Evolutionary conservation across 106 monocot genomes (phyloP), one percentile per base, ranked within the genome.

Genomic region (Acorus calamus): DNA sequence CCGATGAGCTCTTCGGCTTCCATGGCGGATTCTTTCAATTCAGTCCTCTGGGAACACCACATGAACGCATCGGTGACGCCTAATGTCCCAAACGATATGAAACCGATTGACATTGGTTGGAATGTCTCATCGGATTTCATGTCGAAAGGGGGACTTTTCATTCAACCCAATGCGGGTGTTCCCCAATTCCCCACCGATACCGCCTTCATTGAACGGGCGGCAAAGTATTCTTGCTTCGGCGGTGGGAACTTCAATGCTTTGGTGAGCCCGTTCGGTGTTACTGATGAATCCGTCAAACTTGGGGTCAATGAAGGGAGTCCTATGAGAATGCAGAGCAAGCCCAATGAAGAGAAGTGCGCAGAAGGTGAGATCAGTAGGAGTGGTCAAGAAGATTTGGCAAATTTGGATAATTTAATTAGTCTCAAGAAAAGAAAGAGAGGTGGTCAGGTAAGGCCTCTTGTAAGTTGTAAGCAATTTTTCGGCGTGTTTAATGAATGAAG

Each of bases 171-270:
- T 14, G 14, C 50, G 42, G 68, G 78, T 3, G 12, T 78, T 44
- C 66, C 66, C 49, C 74, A 85, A 51, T 78, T 88, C 65, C 82
- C 82, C 2, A 50, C 71, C 4, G 92, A 92, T 45, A 62, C 80
- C 0, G 80, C 63, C 41, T 92, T 92, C 72, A 76, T 84, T 43
- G 92, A 88, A 60, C 56, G 82, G 41, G 84, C 92, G 0, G 87
- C 88, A 44, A 79, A 82, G 61, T 82, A 80, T 53, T 89, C 93
- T 2, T 85, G 80, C 66, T 88, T 88, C 49, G 13, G 44, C 57
- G 66, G 69, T 6, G 62, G 64, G 47, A 59, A 42, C 11, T 56
- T 76, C 43, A 62, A 47, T 5, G 70, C 64, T 11, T 49, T 73
- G 72, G 56, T 62, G 53, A 70, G 69, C 47, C 65, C 73, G 46